These are phyloP conservation scores for Pelargonium fulgidum DNA, from an alignment of 441 rosid genomes.

Conservation along the genomic window DNA sequence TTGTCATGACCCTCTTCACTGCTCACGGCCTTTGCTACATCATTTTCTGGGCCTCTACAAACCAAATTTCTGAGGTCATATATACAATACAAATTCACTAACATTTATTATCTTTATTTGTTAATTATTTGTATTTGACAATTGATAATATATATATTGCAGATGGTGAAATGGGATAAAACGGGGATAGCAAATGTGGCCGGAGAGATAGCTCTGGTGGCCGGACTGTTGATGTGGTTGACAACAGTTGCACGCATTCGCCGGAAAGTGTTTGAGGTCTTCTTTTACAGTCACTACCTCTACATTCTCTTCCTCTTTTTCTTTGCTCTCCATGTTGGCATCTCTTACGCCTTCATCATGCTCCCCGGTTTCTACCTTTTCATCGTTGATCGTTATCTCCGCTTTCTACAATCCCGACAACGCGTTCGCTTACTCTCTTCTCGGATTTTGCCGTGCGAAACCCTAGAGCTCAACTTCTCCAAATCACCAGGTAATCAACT, in stretches of 20 bases:
- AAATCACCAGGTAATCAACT: constrained; percentile 16
- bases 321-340: constrained; percentile 57
- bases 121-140: neutral
- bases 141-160: constrained; percentile 9
- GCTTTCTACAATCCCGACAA: constrained; percentile 54
- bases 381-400: constrained; percentile 50
- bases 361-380: constrained; percentile 63
- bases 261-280: constrained; percentile 49
- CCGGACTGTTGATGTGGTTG: constrained; percentile 41
- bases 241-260: constrained; percentile 39
- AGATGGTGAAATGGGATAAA: constrained; percentile 46
- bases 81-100: too few species aligned
- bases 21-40: constrained; percentile 45
- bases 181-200: constrained; percentile 36
- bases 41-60: constrained; percentile 29
- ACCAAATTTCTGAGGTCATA: constrained; percentile 30
- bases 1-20: constrained; percentile 40
- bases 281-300: constrained; percentile 54
- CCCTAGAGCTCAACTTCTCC: constrained; percentile 48
- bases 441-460: constrained; percentile 39
- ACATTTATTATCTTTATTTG: too few species aligned
- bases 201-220: constrained; percentile 47
- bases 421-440: constrained; percentile 44
- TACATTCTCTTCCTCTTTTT: constrained; percentile 49
- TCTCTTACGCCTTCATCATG: constrained; percentile 34